Evolutionary conservation across 139 green algal genomes (phyloP), one percentile per base, ranked within the genome.

Genomic region (Volvox africanus): DNA sequence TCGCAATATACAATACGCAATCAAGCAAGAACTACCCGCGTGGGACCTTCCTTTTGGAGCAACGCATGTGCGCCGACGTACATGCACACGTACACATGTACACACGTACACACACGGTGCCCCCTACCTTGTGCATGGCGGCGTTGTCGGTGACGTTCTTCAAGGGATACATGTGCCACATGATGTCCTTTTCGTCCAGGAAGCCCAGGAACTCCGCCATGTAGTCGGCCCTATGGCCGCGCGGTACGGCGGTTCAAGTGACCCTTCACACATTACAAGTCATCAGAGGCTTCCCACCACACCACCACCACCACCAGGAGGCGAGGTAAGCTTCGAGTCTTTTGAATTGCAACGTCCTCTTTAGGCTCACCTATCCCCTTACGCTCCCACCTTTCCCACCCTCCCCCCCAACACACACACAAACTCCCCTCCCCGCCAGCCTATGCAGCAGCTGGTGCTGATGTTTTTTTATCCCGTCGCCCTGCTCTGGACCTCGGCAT

Each of bases 131-230:
- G 28, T 22, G 11, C 44, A 30, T 65, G 1, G 37, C 9, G 0
- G 69, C 36, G 24, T 78, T 89, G 36, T 89, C 84, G 12, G 61
- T 78, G 28, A 80, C 20, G 84, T 78, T 78, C 36, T 68, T 62
- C 36, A 89, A 14, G 19, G 84, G 84, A 67, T 35, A 89, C 36
- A 89, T 37, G 20, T 80, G 30, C 61, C 30, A 62, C 50, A 65
- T 35, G 73, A 90, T 83, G 86, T 90, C 86, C 24, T 62, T 61
- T 13, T 36, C 62, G 20, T 61, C 50, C 20, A 62, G 22, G 73
- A 76, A 90, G 16, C 82, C 21, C 44, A 33, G 20, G 30, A 81
- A 62, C 24, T 83, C n/a, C 16, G 0, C 28, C 36, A n/a, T 35
- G 71, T 80, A 82, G 86, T 67, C 36, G 32, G 55, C 21, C 0